Evolutionary conservation across 352 stramenopile genomes (phyloP), one percentile per base, ranked within the genome.

Genomic region (Globisporangium solare): DNA sequence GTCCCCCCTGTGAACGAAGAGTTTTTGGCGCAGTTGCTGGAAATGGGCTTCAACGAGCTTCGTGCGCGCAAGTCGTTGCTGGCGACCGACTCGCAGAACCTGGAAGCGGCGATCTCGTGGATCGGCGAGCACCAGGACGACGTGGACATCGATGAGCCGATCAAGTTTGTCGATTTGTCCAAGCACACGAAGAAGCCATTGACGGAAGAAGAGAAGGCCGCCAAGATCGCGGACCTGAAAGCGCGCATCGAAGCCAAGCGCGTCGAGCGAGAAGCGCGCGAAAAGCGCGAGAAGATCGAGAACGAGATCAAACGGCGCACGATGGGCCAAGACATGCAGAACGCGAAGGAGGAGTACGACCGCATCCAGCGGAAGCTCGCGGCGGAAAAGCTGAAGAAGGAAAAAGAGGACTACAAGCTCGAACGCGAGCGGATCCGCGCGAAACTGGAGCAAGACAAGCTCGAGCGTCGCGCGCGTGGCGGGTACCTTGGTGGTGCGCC

Each of bases 381-480:
- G 11, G 71, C 73, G 3, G 86, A 96, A 49, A 86, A 88, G 59
- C 70, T 84, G 47, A 94, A 94, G 66, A 94, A 93, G 63, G 89
- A 96, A 50, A 94, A 93, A 51, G 83, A 93, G 14, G 85, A 95
- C 17, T 82, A 78, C 59, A 95, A 95, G 68, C 67, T 74, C 10
- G 88, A 98, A 66, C 85, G 92, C 40, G 90, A 97, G 56, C 85
- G 87, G 8, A 63, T 98, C 18, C 87, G 86, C 48, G 79, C 77
- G 56, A 84, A 97, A 68, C 70, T 98, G 15, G 90, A 95, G 52
- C 81, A 94, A 63, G 92, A 98, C 66, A 97, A 97, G 72, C 75
- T 86, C 6, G 89, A 96, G 55, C 81, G 89, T 41, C 83, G 88
- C 18, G 86, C 87, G 24, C 80, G 86, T 40, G 77, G 81, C 21